Base-by-base conservation (phyloP, 2,329 filamentous ascomycete genomes). In the Leptographium flavum region DNA sequence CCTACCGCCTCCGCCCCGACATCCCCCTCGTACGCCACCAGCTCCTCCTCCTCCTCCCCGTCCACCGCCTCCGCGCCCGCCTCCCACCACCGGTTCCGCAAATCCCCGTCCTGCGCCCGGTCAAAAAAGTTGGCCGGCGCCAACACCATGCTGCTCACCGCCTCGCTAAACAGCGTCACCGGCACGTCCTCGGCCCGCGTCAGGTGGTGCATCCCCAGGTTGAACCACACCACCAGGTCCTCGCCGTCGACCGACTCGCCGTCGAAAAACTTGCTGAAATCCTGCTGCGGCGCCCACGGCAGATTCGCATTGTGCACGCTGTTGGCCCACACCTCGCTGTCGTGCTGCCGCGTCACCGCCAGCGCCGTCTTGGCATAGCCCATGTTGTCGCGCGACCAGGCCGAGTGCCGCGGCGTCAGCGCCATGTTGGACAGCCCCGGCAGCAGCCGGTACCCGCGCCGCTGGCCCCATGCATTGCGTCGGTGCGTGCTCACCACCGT, bases 131-230 rank as follows among this genome's bases (percentile, higher is more conserved):
- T 61, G 36, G 59, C 55, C 27, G 58, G 59, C 38, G 57, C 57
- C 38, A 62, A 59, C 8, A 54, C 39, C 28, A 62, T 57, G 49
- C 55, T 59, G 35, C 55, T 58, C 25, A 57, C 55, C 5, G 59
- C 59, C 47, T 59, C 56, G 21, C 53, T 52, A 47, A 56, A 60
- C 19, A 62, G 52, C 7, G 59, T 62, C 30, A 58, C 57, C 22
- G 59, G 59, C 1, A 64, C 48, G 42, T 64, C 62, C 49, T 62
- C 60, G 31, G 59, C 58, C 23, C 60, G 59, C 2, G 67, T 69
- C 21, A 70, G 60, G 50, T 73, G 69, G 52, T 73, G 69, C 56
- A 69, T 68, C 38, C 69, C 69, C 9, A 73, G 56, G 52, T 73
- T 73, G 52, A 73, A 65, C 60, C 68, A 73, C 4, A 70, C 48